Conservation (phyloP, 106 monocot species). For the Triglochin maritima region DNA sequence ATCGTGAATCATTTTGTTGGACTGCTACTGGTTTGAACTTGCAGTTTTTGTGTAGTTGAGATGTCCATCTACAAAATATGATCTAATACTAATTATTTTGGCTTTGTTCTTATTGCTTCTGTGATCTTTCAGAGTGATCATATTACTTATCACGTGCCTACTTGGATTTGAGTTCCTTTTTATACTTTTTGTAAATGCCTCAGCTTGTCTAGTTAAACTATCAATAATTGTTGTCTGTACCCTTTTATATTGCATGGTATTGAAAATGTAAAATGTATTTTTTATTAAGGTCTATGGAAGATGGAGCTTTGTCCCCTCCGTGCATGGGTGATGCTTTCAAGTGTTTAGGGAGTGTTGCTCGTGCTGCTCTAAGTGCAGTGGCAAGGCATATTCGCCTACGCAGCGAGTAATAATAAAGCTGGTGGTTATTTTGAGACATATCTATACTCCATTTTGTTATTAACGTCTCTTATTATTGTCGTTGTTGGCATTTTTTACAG, state of each 20-base stretch:
- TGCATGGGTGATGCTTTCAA: conserved; percentile 86
- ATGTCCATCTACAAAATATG: too few species aligned
- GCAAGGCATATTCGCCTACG: conserved; percentile 76
- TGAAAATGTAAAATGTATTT: background rate
- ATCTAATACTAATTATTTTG: too few species aligned
- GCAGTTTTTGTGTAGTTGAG: too few species aligned
- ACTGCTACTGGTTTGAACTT: too few species aligned
- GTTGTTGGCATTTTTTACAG: conserved; percentile 31
- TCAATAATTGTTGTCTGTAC: too few species aligned
- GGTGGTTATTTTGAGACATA: conserved; percentile 4
- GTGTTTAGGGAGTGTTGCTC: conserved; percentile 66
- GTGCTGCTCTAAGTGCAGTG: conserved; percentile 63
- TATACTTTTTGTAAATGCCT: too few species aligned
- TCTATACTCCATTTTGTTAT: background rate
- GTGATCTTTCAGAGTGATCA: too few species aligned
- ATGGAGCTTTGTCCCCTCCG: conserved; percentile 67
- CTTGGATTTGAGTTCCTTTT: too few species aligned
- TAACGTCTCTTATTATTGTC: conserved; percentile 5
- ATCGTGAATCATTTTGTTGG: too few species aligned
- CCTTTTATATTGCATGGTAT: background rate
- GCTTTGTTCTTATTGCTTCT: too few species aligned
- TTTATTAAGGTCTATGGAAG: conserved; percentile 49
- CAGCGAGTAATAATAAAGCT: conserved; percentile 49
- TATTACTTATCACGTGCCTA: too few species aligned
- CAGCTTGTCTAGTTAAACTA: too few species aligned